Evolutionary conservation across 495 filamentous ascomycete species (phyloP), one percentile per base, ranked within the genome.

Genomic region (Cairneyella variabilis): DNA sequence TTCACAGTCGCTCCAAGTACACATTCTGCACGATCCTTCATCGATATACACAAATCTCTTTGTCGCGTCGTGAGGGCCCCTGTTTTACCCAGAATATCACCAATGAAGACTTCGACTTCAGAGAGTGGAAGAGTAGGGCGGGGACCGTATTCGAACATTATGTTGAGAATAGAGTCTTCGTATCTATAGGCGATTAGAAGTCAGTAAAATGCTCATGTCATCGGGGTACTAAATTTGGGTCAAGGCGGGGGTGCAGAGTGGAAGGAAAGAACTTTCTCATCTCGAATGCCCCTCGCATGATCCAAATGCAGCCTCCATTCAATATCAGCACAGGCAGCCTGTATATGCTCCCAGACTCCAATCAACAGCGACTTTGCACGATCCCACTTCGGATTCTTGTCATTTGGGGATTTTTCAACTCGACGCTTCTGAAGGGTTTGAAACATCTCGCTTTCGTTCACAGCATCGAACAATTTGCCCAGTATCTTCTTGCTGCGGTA

Each of bases 61-160:
- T 89, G 82, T 1, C 79, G 71, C 46, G 67, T 73, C 9, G 72
- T 81, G 54, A 81, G 79, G 3, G 67, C 66, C 18, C 83, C 81
- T 2, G 65, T 71, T 39, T 75, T 82, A 50, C 83, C 87, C 16
- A 90, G 66, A 41, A 92, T 84, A 40, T 71, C 76, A 25, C 88
- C 88, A 26, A 79, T 76, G 61, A 90, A 88, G 18, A 89, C 85
- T 67, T 93, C 89, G 16, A 85, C 59, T 64, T 93, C 89, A 2
- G 65, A 79, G 10, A 92, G 69, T 0, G 71, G 73, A 26, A 76
- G 70, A 30, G 62, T 64, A 0, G 79, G 77, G 21, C 82, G 73
- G 3, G 80, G 75, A 0, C 79, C 78, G 60, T 77, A 83, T 3
- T 73, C 60, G 36, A 70, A 63, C 72, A 84, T 85, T 2, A 77